These are phyloP conservation scores for Kluyveromyces starmeri DNA, from an alignment of 805 yeast species.

Conservation along the genomic window DNA sequence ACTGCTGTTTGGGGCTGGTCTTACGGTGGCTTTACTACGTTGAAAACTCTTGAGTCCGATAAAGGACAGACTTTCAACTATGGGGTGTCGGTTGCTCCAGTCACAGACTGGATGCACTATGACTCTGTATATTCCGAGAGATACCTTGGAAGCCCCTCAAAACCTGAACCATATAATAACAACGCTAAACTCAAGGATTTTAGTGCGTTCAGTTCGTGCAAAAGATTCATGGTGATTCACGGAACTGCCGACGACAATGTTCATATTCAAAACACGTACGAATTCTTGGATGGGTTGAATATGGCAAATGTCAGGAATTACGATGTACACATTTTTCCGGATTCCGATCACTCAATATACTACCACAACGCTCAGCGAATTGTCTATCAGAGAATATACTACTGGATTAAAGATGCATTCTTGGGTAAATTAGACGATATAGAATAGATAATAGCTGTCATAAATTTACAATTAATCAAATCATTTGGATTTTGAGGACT, in stretches of 20 bases:
- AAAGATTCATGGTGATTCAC: slow-evolving; percentile 61
- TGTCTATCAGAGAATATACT: slow-evolving; percentile 59
- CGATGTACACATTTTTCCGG: slow-evolving; percentile 87
- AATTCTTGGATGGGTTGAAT: slow-evolving; percentile 53
- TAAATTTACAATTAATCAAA: neutral
- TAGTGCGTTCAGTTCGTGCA: slow-evolving; percentile 37
- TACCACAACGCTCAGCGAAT: slow-evolving; percentile 72
- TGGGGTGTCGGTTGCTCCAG: slow-evolving; percentile 82
- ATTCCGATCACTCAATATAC: slow-evolving; percentile 76
- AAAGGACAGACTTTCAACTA: slow-evolving; percentile 52
- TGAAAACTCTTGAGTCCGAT: slow-evolving; percentile 67
- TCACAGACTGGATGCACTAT: slow-evolving; percentile 66
- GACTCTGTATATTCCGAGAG: slow-evolving; percentile 77
- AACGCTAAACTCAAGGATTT: slow-evolving; percentile 41
- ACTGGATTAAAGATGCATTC: slow-evolving; percentile 62
- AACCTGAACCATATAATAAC: slow-evolving; percentile 29
- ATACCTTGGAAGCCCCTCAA: slow-evolving; percentile 49
- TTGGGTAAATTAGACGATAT: slow-evolving; percentile 27
- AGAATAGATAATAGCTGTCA: neutral
- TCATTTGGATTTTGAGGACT: slow-evolving; percentile 16
- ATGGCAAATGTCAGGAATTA: slow-evolving; percentile 50
- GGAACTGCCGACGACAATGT: slow-evolving; percentile 85
- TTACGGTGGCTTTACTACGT: slow-evolving; percentile 71
- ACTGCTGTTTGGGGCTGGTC: slow-evolving; percentile 87
- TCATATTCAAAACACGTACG: slow-evolving; percentile 61